Conservation (phyloP, 176 grass and related monocot genomes). For the Otatea glauca region DNA sequence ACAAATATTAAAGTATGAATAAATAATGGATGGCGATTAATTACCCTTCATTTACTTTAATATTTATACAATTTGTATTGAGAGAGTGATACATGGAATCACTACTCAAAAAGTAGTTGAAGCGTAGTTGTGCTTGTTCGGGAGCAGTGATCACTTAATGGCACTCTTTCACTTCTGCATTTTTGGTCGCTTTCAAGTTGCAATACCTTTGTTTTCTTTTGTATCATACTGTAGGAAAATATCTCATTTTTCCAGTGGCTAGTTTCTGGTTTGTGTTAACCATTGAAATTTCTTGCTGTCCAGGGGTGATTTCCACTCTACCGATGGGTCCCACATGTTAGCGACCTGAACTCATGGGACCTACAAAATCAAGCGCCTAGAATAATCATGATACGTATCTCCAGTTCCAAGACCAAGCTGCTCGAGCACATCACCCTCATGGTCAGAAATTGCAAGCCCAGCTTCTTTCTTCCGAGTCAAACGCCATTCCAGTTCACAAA, state of each 20-base stretch:
- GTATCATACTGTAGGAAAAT: not conserved
- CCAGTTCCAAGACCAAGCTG: conserved; percentile 24
- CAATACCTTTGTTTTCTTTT: not conserved
- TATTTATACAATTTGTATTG: too few species aligned
- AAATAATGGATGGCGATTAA: too few species aligned
- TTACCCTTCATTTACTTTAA: too few species aligned
- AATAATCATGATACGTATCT: conserved; percentile 32
- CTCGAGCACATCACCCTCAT: conserved; percentile 38
- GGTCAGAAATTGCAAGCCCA: not conserved
- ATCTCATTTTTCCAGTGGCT: not conserved
- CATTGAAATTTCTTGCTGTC: not conserved
- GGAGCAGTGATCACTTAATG: not conserved
- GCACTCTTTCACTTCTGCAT: not conserved
- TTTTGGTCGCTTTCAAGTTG: not conserved
- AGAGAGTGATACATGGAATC: too few species aligned
- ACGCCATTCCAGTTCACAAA: not conserved
- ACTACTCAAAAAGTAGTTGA: not conserved
- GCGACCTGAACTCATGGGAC: not conserved
- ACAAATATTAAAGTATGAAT: too few species aligned
- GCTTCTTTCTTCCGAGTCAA: not conserved
- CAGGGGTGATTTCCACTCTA: not conserved
- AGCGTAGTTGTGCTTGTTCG: not conserved
- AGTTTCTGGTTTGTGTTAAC: not conserved
- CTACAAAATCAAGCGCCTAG: not conserved
- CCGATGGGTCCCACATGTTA: not conserved